phyloP scores from a whole-genome alignment of 1,284 basidiomycete genomes.

The Vanrija sp. region DNA sequence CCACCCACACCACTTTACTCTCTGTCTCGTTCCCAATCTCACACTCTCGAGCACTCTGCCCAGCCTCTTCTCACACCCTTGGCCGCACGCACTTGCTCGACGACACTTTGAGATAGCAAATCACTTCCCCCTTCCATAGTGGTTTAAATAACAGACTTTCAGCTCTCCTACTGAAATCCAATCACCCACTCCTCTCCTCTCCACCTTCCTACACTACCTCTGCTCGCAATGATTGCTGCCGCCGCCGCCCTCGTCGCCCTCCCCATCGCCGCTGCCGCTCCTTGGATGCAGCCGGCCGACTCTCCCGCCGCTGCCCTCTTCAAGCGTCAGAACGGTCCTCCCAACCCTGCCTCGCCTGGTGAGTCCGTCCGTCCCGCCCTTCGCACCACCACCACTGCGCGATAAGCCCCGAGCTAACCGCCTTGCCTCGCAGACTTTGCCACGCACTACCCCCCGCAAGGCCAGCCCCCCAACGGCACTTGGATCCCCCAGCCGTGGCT shows the following conservation, averaged over 20 bases:
- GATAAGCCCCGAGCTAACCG: neutral
- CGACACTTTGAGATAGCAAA: no score
- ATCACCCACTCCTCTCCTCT: neutral
- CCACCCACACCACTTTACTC: no score
- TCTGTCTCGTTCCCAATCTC: no score
- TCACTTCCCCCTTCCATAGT: no score
- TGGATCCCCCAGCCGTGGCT: constrained; percentile 26
- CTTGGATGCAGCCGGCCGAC: constrained; percentile 15
- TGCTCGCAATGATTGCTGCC: neutral
- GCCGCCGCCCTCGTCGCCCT: constrained; percentile 4
- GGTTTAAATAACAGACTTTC: no score
- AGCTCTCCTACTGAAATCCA: neutral
- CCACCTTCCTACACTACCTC: constrained; percentile 3
- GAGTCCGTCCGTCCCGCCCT: neutral
- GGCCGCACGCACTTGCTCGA: no score
- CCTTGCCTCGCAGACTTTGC: constrained; percentile 8
- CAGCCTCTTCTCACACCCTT: no score
- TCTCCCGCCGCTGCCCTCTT: constrained; percentile 17
- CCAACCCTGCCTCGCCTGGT: constrained; percentile 14
- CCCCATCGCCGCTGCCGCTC: constrained; percentile 1
- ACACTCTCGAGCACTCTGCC: no score
- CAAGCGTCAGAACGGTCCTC: constrained; percentile 13
- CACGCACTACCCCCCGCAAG: constrained; percentile 17
- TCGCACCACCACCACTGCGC: neutral
- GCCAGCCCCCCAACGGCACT: constrained; percentile 10